Conservation (phyloP, 78 protist genomes). For the Pigoraptor vietnamica region DNA sequence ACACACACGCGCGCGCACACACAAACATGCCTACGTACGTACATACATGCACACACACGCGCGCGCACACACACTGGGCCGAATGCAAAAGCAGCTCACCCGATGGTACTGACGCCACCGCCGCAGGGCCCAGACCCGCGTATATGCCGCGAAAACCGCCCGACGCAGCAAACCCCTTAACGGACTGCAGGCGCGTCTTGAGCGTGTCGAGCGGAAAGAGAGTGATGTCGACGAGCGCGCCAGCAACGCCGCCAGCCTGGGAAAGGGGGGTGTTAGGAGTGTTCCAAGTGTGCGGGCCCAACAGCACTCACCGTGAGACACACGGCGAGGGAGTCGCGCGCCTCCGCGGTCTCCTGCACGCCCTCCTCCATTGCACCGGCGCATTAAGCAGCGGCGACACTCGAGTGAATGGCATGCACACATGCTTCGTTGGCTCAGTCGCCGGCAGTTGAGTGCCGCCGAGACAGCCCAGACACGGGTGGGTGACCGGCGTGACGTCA, state of each 20-base stretch:
- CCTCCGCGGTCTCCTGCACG: background rate
- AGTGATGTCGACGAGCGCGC: conserved; percentile 47
- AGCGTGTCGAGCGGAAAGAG: conserved; percentile 67
- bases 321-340: background rate
- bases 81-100: too few species aligned
- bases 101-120: conserved; percentile 33
- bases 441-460: too few species aligned
- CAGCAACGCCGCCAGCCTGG: conserved; percentile 50
- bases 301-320: background rate
- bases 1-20: too few species aligned
- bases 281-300: background rate
- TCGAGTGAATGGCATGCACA: too few species aligned
- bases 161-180: conserved; percentile 21
- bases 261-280: too few species aligned
- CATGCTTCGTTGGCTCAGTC: too few species aligned
- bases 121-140: conserved; percentile 41
- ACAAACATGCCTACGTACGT: too few species aligned
- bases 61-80: background rate
- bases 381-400: background rate
- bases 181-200: conserved; percentile 57
- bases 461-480: too few species aligned
- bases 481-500: too few species aligned
- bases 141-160: conserved; percentile 64
- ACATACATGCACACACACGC: too few species aligned
- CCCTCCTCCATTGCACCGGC: background rate